Evolutionary conservation across 2,329 filamentous ascomycete genomes (phyloP).

Genomic region (Bipolaris cookei): DNA sequence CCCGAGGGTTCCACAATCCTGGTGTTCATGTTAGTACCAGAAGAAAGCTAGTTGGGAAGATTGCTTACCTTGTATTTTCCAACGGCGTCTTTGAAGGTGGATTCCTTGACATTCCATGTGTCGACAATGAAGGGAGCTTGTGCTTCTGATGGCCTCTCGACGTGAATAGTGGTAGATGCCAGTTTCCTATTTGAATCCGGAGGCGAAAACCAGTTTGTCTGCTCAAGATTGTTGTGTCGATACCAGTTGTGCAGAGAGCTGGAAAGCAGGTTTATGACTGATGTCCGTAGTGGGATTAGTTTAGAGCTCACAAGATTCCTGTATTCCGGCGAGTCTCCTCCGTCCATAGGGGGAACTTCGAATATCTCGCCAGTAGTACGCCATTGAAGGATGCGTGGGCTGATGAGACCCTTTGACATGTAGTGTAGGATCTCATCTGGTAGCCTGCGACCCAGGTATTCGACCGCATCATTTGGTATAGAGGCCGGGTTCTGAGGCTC

Average conservation of each 20-base stretch:
- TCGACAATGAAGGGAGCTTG: constrained; percentile 59
- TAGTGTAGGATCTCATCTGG: constrained; percentile 92
- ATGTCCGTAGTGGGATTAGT: constrained; percentile 75
- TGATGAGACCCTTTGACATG: constrained; percentile 80
- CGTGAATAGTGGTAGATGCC: constrained; percentile 67
- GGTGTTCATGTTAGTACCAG: constrained; percentile 12
- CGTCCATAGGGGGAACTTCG: constrained; percentile 84
- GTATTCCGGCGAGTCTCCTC: constrained; percentile 80
- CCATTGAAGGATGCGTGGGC: constrained; percentile 79
- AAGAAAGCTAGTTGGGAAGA: not conserved
- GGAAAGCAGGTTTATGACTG: constrained; percentile 78
- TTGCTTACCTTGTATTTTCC: constrained; percentile 32
- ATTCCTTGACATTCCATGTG: constrained; percentile 77
- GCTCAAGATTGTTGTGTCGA: constrained; percentile 75
- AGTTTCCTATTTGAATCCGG: constrained; percentile 33
- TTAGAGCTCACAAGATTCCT: constrained; percentile 76
- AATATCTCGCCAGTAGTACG: constrained; percentile 80
- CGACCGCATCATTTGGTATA: constrained; percentile 82
- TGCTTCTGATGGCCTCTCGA: constrained; percentile 58
- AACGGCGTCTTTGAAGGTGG: constrained; percentile 56
- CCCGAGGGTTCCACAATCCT: constrained; percentile 54
- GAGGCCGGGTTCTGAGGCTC: constrained; percentile 74
- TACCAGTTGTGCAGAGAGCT: constrained; percentile 83
- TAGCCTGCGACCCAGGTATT: constrained; percentile 87
- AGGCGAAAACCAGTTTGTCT: constrained; percentile 78